Evolutionary conservation across 2,329 filamentous ascomycete species (phyloP), one percentile per base, ranked within the genome.

Genomic region (Fusarium musae): DNA sequence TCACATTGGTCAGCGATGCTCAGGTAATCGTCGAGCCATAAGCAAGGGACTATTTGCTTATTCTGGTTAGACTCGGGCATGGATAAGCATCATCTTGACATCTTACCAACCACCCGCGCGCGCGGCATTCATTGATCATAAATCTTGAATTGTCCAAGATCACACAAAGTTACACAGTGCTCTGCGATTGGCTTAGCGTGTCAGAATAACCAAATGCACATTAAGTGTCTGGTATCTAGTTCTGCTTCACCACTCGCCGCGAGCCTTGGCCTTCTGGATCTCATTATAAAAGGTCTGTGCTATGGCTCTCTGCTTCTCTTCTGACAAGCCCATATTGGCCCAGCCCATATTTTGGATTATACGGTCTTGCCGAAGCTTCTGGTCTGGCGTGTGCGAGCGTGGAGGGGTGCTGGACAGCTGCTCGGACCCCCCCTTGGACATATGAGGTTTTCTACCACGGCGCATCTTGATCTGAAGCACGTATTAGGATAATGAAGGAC

Each of bases 1-100:
- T 19, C 13, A 34, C 9, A 50, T 66, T 66, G 63, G 39, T 67
- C 62, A 66, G 52, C 52, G 26, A 43, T 16, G 23, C 32, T 66
- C 21, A 28, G 19, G 32, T 59, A 67, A 50, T 39, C 40, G 9
- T 23, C 10, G 3, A 36, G 6, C 11, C 8, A 32, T 12, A 6
- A 34, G 10, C 49, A 36, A 16, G 23, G 16, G 11, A 40, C 46
- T 30, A 36, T 34, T 60, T 59, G 16, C 64, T 26, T 36, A 37
- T 53, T 60, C 3, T 13, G 34, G 46, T 53, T 60, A 60, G 53
- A 9, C 11, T 15, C 3, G 15, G 12, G 3, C 3, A 46, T 52
- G 16, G 49, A 37, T 66, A 50, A 65, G 50, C 61, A 19, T 39
- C 26, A 28, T 26, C 23, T n/a, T 6, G 13, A 5, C 13, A 7